Percentiles rank a stretch among this genome's conserved stretches.
phyloP scores from a whole-genome alignment of 1,284 basidiomycete genomes.

The Xerocomus amazonicus region DNA sequence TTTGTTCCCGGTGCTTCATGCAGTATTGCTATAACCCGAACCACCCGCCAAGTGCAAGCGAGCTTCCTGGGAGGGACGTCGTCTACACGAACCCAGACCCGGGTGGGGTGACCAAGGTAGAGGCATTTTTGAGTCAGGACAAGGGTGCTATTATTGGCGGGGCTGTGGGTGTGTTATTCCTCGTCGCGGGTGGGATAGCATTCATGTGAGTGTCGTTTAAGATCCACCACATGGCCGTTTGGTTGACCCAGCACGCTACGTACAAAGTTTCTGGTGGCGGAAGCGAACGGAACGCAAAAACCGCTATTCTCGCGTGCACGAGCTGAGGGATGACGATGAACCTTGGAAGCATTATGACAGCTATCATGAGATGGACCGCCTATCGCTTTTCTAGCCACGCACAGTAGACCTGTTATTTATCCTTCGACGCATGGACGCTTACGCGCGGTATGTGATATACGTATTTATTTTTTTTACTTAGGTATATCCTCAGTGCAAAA shows the following conservation, averaged over 20 bases:
- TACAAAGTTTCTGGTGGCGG: constrained; percentile 32
- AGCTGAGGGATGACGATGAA: constrained; percentile 30
- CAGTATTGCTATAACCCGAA: constrained; percentile 36
- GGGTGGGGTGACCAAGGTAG: constrained; percentile 20
- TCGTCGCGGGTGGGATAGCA: constrained; percentile 19
- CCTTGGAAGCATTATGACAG: constrained; percentile 31
- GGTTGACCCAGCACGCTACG: background rate
- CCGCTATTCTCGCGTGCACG: constrained; percentile 26
- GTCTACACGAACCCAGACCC: constrained; percentile 27
- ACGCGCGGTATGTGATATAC: too few species aligned
- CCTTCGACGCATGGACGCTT: too few species aligned
- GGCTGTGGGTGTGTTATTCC: constrained; percentile 9
- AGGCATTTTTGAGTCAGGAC: constrained; percentile 20
- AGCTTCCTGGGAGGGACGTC: constrained; percentile 17
- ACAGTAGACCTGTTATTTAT: too few species aligned
- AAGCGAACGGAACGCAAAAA: constrained; percentile 18
- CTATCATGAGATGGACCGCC: constrained; percentile 10
- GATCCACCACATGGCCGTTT: background rate
- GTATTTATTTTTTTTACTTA: too few species aligned
- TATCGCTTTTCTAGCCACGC: constrained; percentile 4
- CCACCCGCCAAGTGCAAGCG: constrained; percentile 24
- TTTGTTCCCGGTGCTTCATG: constrained; percentile 30
- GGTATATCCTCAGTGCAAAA: too few species aligned
- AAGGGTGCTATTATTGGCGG: constrained; percentile 26
- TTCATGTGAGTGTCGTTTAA: constrained; percentile 26